phyloP scores from a whole-genome alignment of 1,139 yeast genomes.

The Kazachstania sp. region DNA sequence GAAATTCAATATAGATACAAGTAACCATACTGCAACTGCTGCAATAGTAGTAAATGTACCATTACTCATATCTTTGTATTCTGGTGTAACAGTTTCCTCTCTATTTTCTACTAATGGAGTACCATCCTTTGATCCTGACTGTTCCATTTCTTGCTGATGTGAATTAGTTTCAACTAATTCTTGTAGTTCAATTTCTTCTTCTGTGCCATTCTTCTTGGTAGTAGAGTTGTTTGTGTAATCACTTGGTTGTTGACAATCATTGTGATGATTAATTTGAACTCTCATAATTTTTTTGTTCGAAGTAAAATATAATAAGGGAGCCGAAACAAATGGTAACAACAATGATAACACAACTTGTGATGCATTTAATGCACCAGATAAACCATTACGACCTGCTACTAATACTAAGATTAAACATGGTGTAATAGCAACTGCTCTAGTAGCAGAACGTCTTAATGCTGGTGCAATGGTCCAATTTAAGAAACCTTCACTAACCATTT shows the following conservation, averaged over 20 bases:
- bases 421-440: conserved; percentile 61
- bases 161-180: conserved; percentile 11
- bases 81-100: conserved; percentile 4
- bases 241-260: conserved; percentile 8
- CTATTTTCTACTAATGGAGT: neutral
- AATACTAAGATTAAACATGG: conserved; percentile 61
- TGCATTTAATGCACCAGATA: conserved; percentile 59
- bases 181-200: conserved; percentile 15
- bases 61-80: conserved; percentile 57
- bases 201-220: conserved; percentile 5
- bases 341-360: conserved; percentile 68
- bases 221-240: neutral
- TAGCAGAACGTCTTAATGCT: conserved; percentile 59
- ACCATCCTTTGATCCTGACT: neutral
- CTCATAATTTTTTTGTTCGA: conserved; percentile 51
- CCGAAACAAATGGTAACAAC: conserved; percentile 63
- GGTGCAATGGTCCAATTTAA: conserved; percentile 65
- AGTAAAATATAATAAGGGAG: conserved; percentile 68
- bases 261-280: conserved; percentile 32
- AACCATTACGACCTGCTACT: conserved; percentile 61
- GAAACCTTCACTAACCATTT: conserved; percentile 73
- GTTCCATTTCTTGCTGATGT: neutral
- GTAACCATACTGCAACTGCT: conserved; percentile 62
- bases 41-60: conserved; percentile 46
- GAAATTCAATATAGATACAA: conserved; percentile 66